Conservation (phyloP, 2,329 filamentous ascomycete genomes). For the Iodosphaeria phyllophila region DNA sequence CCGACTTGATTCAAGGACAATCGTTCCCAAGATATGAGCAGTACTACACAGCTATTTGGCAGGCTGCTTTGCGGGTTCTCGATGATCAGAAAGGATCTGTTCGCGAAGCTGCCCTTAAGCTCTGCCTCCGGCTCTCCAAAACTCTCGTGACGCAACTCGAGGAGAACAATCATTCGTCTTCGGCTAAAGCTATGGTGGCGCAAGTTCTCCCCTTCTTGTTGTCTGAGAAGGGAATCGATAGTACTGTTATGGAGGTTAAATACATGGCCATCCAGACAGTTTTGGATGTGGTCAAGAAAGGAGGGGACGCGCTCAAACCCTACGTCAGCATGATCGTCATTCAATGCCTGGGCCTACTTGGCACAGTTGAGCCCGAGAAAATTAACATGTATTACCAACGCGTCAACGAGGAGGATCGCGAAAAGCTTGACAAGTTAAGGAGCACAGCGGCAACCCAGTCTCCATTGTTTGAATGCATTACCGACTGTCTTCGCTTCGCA, state of each 20-base stretch:
- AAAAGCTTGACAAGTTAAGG: conserved; percentile 77
- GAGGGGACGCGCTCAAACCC: conserved; percentile 56
- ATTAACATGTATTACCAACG: conserved; percentile 90
- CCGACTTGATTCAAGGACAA: conserved; percentile 70
- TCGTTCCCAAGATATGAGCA: conserved; percentile 61
- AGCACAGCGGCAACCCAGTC: conserved; percentile 67
- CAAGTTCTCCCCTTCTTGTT: conserved; percentile 82
- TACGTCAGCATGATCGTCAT: conserved; percentile 72
- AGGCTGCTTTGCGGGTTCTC: conserved; percentile 69
- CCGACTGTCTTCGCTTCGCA: conserved; percentile 69
- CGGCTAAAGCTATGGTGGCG: conserved; percentile 62
- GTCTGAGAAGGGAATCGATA: conserved; percentile 78
- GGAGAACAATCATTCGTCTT: conserved; percentile 50
- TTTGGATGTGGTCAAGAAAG: conserved; percentile 77
- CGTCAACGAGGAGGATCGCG: conserved; percentile 68
- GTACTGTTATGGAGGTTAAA: conserved; percentile 72
- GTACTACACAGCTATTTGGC: conserved; percentile 75
- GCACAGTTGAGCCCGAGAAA: conserved; percentile 71
- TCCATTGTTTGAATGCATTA: conserved; percentile 82
- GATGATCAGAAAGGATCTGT: conserved; percentile 95
- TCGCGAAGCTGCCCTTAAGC: conserved; percentile 56
- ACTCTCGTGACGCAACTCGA: conserved; percentile 74
- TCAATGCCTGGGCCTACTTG: conserved; percentile 63
- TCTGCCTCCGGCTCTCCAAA: conserved; percentile 72
- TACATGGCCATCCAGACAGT: conserved; percentile 68